Conservation (phyloP, 177 flowering plant species). For the Tripterygium wilfordii region DNA sequence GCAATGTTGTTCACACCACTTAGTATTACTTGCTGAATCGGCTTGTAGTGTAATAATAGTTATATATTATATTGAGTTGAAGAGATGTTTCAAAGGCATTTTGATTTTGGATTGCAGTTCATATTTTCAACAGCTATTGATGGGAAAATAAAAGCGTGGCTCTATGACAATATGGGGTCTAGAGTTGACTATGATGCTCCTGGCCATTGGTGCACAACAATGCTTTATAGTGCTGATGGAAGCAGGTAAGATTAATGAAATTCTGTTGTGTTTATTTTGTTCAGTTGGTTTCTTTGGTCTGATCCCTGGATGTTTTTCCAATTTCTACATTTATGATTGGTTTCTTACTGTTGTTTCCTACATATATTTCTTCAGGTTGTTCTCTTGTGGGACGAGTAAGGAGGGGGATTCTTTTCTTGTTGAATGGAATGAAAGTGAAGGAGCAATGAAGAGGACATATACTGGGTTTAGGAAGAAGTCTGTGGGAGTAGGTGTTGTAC, state of each 20-base stretch:
- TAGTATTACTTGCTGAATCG: no score
- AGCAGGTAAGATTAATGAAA: slow-evolving; percentile 45
- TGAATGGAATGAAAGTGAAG: slow-evolving; percentile 99
- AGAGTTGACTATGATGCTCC: slow-evolving; percentile 97
- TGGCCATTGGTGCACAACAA: slow-evolving; percentile 82
- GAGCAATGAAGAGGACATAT: slow-evolving; percentile 79
- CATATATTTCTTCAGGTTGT: slow-evolving; percentile 57
- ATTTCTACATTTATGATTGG: no score
- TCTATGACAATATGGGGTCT: slow-evolving; percentile 90
- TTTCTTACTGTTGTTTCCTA: no score
- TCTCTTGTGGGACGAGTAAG: slow-evolving; percentile 96
- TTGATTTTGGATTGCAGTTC: no score
- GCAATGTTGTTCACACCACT: no score
- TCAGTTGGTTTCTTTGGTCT: no score
- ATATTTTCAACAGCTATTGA: slow-evolving; percentile 89
- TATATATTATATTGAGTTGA: no score
- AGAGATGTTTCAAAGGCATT: no score
- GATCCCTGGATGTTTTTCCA: no score
- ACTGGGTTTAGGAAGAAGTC: slow-evolving; percentile 77
- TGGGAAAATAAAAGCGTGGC: slow-evolving; percentile 96
- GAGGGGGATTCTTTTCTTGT: slow-evolving; percentile 84
- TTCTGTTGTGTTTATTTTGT: not conserved
- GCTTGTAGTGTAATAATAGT: no score
- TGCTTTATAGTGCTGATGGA: slow-evolving; percentile 97
- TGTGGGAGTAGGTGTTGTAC: slow-evolving; percentile 57